Evolutionary conservation across 306 rosid species (phyloP), one percentile per base, ranked within the genome.

Genomic region (Betula pendula): DNA sequence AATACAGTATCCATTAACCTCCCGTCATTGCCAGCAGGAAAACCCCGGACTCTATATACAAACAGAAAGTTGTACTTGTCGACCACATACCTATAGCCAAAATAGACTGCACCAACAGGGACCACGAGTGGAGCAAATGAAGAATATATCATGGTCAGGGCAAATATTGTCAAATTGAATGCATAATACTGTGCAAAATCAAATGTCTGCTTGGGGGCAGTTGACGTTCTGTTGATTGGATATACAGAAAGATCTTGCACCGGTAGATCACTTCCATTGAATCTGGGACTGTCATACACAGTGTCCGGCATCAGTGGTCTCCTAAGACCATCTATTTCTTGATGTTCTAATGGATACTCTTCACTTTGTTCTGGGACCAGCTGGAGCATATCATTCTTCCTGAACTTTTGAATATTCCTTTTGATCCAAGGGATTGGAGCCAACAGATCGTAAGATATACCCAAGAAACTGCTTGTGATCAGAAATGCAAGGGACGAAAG

Each of bases 141-240:
- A 62, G 92, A 90, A 79, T 95, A 95, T 71, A 90, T 85, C 80
- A 95, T 77, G 33, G 99, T 95, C 67, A 92, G 93, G 71, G 99
- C 96, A 80, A 95, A 95, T 77, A 92, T 89, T 75, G 97, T 95
- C 89, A 92, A 70, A 78, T 95, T 95, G 19, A 95, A 95, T 8
- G 97, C 99, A 69, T 95, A 90, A 72, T 95, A 95, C 86, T 95
- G 99, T 1, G 99, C 99, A 73, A 95, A 92, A 88, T 95, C 99
- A 2, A 95, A 95, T 56, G 90, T 80, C 86, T 92, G 97, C 73
- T 90, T 95, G 0, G 99, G 99, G 50, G 89, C 90, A 12, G 95
- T 88, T 19, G 97, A 89, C 79, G 96, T 92, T 83, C 93, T 91
- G 78, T 88, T 90, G 58, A 82, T 73, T 22, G 97, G 93, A 84